A percentile compares a stretch with the other conserved stretches of the same genome.
Conservation (phyloP, 805 yeast genomes). For the Ogataea glucozyma region DNA sequence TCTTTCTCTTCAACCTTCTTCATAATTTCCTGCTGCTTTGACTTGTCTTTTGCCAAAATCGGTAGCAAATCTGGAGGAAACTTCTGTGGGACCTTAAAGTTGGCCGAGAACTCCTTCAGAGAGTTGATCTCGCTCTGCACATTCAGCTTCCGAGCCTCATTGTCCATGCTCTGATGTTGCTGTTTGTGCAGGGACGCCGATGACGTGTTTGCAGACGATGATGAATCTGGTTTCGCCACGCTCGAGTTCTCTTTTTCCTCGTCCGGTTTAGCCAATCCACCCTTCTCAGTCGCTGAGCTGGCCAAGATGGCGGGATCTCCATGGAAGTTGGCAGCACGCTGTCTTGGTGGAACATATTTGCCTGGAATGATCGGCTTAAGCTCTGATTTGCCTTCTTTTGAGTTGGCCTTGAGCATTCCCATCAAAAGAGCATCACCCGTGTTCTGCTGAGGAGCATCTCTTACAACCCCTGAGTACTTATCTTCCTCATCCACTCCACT, state of each 20-base stretch:
- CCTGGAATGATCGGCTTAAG: conserved; percentile 36
- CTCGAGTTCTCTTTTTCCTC: conserved; percentile 3
- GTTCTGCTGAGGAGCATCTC: conserved; percentile 37
- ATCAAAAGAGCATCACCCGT: conserved; percentile 30
- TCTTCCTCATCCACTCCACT: conserved; percentile 94
- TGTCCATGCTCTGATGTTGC: conserved; percentile 16
- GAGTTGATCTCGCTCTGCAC: conserved; percentile 68
- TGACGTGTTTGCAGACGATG: conserved; percentile 22
- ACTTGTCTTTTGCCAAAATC: conserved; percentile 64
- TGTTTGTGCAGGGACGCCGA: conserved; percentile 8
- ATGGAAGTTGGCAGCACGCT: conserved; percentile 50
- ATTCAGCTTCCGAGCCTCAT: conserved; percentile 44
- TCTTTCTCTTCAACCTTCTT: conserved; percentile 26
- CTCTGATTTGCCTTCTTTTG: conserved; percentile 23
- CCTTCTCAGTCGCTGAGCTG: conserved; percentile 42
- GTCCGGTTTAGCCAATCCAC: background rate
- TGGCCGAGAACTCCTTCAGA: conserved; percentile 75
- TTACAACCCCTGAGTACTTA: conserved; percentile 87
- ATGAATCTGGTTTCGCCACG: conserved; percentile 24
- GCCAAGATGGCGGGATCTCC: conserved; percentile 70
- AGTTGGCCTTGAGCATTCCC: conserved; percentile 30
- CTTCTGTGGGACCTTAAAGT: conserved; percentile 58
- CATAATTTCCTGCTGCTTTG: conserved; percentile 62
- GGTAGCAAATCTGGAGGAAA: conserved; percentile 68
- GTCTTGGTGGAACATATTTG: conserved; percentile 57